These are phyloP conservation scores for Chlamydomonas schloesseri DNA, from an alignment of 139 green algal species.

Conservation along the genomic window DNA sequence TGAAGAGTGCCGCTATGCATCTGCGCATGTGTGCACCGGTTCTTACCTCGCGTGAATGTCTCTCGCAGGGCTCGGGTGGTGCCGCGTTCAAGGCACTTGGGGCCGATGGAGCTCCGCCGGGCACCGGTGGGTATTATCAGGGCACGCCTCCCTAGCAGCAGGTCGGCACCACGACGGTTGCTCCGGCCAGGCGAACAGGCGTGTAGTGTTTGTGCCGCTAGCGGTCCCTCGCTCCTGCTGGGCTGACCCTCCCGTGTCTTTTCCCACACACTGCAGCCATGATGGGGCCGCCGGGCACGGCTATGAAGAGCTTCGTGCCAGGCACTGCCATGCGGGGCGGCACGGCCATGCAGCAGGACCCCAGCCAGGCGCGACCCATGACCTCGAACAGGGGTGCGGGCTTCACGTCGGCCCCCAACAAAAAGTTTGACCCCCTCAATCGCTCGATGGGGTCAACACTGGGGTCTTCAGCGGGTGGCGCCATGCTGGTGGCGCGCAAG, in stretches of 20 bases:
- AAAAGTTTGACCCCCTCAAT: conserved; percentile 75
- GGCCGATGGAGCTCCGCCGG: conserved; percentile 23
- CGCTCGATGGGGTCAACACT: conserved; percentile 36
- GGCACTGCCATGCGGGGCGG: conserved; percentile 49
- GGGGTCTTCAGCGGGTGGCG: conserved; percentile 13
- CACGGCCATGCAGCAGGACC: conserved; percentile 23
- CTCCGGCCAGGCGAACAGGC: too few species aligned
- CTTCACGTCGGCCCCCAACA: conserved; percentile 68
- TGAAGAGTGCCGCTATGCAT: background rate
- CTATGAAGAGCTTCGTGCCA: conserved; percentile 61
- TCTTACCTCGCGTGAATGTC: background rate
- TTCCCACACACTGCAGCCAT: conserved; percentile 39
- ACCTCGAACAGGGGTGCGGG: conserved; percentile 80
- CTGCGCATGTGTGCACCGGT: conserved; percentile 14
- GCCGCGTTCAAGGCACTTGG: conserved; percentile 53
- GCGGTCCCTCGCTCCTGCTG: too few species aligned
- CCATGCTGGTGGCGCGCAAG: conserved; percentile 59
- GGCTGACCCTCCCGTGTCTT: too few species aligned
- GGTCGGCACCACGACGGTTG: too few species aligned
- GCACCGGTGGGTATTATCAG: conserved; percentile 21
- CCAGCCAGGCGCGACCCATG: conserved; percentile 75
- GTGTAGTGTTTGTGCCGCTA: too few species aligned
- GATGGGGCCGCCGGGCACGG: conserved; percentile 54
- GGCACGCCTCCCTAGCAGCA: too few species aligned
- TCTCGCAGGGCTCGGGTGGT: conserved; percentile 8